Percentiles rank a stretch among this genome's conserved stretches.
Conservation (phyloP, 2,329 filamentous ascomycete species). For the Hypomyces perniciosus region DNA sequence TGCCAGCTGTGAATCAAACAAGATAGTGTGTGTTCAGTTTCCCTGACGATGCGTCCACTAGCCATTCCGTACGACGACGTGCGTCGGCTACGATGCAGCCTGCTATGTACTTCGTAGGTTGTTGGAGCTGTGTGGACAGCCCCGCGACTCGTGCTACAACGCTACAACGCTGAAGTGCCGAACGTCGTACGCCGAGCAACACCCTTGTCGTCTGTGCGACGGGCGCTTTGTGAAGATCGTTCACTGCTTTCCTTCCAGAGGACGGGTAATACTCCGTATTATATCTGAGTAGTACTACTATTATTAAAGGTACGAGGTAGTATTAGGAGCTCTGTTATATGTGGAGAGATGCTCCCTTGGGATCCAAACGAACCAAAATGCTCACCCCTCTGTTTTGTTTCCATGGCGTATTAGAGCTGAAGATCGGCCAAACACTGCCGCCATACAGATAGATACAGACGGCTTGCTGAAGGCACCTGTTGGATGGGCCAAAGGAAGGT, state of each 20-base stretch:
- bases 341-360: background rate
- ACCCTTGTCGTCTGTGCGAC: background rate
- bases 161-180: too few relatives aligned
- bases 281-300: too few relatives aligned
- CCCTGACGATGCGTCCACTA: slow-evolving; percentile 7
- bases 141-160: too few relatives aligned
- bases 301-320: background rate
- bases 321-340: background rate
- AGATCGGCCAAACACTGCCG: too few relatives aligned
- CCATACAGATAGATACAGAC: too few relatives aligned
- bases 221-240: slow-evolving; percentile 2
- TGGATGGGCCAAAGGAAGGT: too few relatives aligned
- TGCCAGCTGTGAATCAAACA: slow-evolving; percentile 6
- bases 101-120: background rate
- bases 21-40: slow-evolving; percentile 12
- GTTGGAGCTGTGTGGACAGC: background rate
- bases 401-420: background rate
- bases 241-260: slow-evolving; percentile 5
- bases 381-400: background rate
- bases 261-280: background rate
- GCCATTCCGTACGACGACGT: background rate
- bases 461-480: too few relatives aligned
- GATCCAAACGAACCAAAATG: background rate
- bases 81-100: background rate
- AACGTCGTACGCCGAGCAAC: slow-evolving; percentile 1